These are phyloP conservation scores for Cynara cardunculus DNA, from an alignment of 129 eudicot genomes.

Conservation along the genomic window DNA sequence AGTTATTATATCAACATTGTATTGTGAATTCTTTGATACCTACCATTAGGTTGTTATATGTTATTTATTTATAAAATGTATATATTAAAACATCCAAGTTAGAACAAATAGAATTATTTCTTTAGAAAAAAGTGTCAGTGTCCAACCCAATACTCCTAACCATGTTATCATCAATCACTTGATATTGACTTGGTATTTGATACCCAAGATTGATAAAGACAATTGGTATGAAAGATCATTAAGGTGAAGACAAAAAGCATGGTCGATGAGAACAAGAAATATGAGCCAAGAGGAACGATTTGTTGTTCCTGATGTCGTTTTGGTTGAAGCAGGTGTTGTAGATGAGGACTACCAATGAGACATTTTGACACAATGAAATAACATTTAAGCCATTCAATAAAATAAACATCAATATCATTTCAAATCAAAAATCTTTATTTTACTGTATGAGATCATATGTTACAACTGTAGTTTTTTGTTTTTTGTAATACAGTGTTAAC, in stretches of 20 bases:
- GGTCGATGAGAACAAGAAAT: conserved; percentile 1
- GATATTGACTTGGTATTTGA: not conserved
- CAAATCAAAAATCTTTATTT: not conserved
- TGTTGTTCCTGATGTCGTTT: not conserved
- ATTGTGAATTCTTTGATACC: not conserved
- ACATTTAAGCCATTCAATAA: not conserved
- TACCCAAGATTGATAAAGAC: conserved; percentile 6
- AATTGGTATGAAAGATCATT: not conserved
- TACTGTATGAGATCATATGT: not conserved
- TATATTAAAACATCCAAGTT: not conserved
- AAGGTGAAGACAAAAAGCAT: not conserved
- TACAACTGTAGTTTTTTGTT: too few relatives aligned
- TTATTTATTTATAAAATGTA: not conserved
- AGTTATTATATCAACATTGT: not conserved
- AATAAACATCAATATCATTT: too few relatives aligned
- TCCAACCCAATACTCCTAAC: not conserved
- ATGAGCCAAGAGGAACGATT: not conserved
- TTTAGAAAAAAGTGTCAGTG: not conserved
- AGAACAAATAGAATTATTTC: not conserved
- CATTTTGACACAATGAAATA: not conserved
- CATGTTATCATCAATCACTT: not conserved
- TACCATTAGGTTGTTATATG: not conserved
- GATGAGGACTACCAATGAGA: not conserved
- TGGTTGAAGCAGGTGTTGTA: not conserved
- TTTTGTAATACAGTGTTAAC: not conserved